These are phyloP conservation scores for Fusarium temperatum DNA, from an alignment of 2,329 filamentous ascomycete species.

Conservation along the genomic window DNA sequence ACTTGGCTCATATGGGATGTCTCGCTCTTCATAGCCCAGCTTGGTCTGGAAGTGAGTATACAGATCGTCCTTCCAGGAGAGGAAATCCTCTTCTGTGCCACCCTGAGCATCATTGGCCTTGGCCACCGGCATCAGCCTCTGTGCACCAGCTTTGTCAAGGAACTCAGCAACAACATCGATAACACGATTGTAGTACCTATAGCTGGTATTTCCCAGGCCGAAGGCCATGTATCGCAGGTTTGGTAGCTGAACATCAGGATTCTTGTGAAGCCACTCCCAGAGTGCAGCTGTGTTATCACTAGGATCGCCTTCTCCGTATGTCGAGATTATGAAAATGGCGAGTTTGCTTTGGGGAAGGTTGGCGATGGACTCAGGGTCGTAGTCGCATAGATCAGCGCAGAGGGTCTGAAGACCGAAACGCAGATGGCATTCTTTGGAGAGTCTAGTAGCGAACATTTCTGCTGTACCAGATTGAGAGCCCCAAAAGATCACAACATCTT, in stretches of 20 bases:
- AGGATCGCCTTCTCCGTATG: constrained; percentile 54
- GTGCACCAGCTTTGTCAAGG: constrained; percentile 41
- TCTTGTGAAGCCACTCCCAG: constrained; percentile 42
- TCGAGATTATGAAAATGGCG: constrained; percentile 50
- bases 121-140: constrained; percentile 40
- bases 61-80: constrained; percentile 48
- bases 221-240: constrained; percentile 48
- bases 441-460: constrained; percentile 86
- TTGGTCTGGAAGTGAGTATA: constrained; percentile 32
- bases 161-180: constrained; percentile 42
- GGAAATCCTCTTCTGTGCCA: constrained; percentile 49
- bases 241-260: constrained; percentile 12
- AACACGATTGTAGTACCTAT: constrained; percentile 51
- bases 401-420: constrained; percentile 90
- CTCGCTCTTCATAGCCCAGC: constrained; percentile 34
- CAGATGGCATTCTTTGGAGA: constrained; percentile 90
- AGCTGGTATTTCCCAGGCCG: constrained; percentile 52
- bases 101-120: constrained; percentile 47
- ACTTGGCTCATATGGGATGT: constrained; percentile 35
- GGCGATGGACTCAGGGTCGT: constrained; percentile 52
- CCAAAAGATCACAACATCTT: constrained; percentile 94
- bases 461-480: constrained; percentile 96
- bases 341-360: constrained; percentile 39
- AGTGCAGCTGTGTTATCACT: constrained; percentile 49
- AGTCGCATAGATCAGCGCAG: constrained; percentile 67